These are phyloP conservation scores for Amaranthus tricolor DNA, from an alignment of 179 eudicot genomes.

Conservation along the genomic window DNA sequence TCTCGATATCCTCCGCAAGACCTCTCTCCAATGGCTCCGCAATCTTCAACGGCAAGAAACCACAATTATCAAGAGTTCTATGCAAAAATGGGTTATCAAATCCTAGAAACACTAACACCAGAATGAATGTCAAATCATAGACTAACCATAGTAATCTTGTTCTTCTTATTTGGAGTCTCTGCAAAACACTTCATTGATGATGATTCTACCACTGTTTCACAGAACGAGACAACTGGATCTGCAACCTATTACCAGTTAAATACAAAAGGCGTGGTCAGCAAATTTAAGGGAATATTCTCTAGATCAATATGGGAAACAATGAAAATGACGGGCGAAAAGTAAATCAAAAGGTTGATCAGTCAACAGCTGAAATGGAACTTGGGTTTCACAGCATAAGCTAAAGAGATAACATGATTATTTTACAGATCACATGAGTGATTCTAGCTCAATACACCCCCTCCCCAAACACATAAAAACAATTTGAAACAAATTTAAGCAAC, in stretches of 20 bases:
- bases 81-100: not conserved
- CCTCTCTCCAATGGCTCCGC: constrained; percentile 98
- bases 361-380: not conserved
- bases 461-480: not conserved
- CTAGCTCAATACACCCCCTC: not conserved
- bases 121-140: not conserved
- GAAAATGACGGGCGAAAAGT: not conserved
- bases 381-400: not conserved
- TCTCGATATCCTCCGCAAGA: constrained; percentile 97
- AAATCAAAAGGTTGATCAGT: not conserved
- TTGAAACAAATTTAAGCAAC: not conserved
- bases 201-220: constrained; percentile 97
- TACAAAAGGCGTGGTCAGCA: constrained; percentile 8
- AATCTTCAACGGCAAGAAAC: constrained; percentile 45
- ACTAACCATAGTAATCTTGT: constrained; percentile 92
- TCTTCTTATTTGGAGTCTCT: constrained; percentile 96
- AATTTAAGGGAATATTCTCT: not conserved
- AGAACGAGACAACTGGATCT: constrained; percentile 98
- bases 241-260: constrained; percentile 59
- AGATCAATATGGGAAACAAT: not conserved
- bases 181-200: constrained; percentile 99
- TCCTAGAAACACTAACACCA: not conserved
- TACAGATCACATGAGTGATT: not conserved
- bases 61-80: not conserved
- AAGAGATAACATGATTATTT: not conserved